Base-by-base conservation (phyloP, 192 early-diverging fungal species). In the Coemansia sp. region DNA sequence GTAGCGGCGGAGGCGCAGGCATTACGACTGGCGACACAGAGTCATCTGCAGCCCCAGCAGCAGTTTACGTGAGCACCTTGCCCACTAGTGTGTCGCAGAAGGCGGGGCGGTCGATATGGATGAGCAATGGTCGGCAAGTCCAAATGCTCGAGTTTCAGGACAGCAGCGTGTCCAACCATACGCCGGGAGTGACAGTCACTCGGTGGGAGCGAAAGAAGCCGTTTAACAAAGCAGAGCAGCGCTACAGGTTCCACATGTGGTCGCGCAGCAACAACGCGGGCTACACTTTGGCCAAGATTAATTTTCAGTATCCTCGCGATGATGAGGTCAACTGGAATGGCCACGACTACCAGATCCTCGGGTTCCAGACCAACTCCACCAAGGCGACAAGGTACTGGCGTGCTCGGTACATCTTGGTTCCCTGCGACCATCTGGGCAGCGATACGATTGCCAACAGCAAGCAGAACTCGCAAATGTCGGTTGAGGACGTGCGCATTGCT, bases 321-420 rank as follows among this genome's bases (percentile, higher is more conserved):
- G 75, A 87, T 4, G 83, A 88, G 42, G 94, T 95, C 73, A 90
- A 91, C 35, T 99, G 97, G 97, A 99, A 97, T 66, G 92, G 90
- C 42, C 80, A 97, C 26, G 97, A 99, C 75, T 89, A 91, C 58
- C 77, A 95, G 26, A 89, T 97, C n/a, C 84, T 91, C 18, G 95
- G 95, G 35, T 90, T 93, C 62, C 88, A 91, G 66, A 87, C 92
- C 26, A 88, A 89, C 23, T 79, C 94, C 50, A 92, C 85, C 0
- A 92, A 94, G 60, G 81, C 94, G 11, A 83, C 88, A 58, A 70
- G 68, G 61, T 99, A 91, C 76, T 96, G 93, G 92, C 82, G 95
- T 9, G 86, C 93, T 0, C 84, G 97, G 3, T 98, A 96, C 71
- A 82, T 97, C 26, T 73, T 99, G 25, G 91, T 98, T 42, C 97